Base-by-base conservation (phyloP, 805 yeast species). In the Yarrowia deformans region DNA sequence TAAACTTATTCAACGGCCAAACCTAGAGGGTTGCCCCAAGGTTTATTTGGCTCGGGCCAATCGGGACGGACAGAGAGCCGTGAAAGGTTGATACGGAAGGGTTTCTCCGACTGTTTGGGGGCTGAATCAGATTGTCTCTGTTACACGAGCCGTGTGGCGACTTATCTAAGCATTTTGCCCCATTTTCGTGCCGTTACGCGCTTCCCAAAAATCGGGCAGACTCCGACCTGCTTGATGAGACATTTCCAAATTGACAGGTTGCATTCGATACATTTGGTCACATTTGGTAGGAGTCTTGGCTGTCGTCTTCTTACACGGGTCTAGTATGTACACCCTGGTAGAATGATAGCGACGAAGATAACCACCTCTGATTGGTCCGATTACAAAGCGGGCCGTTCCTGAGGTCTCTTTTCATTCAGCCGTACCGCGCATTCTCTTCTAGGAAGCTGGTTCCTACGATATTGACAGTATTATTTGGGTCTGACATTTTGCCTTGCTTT, bases 1-100 rank as follows among this genome's bases (percentile, higher is more conserved):
- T 35, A 52, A n/a, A 35, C 43, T 52, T 16, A 16, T 49, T 18
- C 58, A 52, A 52, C 58, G 61, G 61, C 45, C 39, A 55, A 55
- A 55, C 61, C 46, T 55, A 55, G 32, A 35, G 19, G 54, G 8
- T 16, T 29, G 13, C 12, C 52, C 8, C 3, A 9, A 16, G 35
- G 37, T 32, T 49, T 49, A 46, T 19, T 19, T 14, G 8, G 18
- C 45, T 10, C 48, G 29, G 50, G 29, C 48, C 48, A 45, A 45
- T 45, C 48, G 48, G 48, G 29, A 6, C 29, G 18, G 45, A 16
- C 19, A 23, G n/a, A 14, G 7, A 9, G n/a, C 32, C 29, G 2
- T 23, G 34, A 46, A n/a, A 42, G 43, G 43, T 1, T 14, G 43
- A 14, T 14, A 23, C 29, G 29, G 29, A 23, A 23, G 29, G 29